phyloP scores from a whole-genome alignment of 768 basidiomycete species.

The Mycena latifolia region DNA sequence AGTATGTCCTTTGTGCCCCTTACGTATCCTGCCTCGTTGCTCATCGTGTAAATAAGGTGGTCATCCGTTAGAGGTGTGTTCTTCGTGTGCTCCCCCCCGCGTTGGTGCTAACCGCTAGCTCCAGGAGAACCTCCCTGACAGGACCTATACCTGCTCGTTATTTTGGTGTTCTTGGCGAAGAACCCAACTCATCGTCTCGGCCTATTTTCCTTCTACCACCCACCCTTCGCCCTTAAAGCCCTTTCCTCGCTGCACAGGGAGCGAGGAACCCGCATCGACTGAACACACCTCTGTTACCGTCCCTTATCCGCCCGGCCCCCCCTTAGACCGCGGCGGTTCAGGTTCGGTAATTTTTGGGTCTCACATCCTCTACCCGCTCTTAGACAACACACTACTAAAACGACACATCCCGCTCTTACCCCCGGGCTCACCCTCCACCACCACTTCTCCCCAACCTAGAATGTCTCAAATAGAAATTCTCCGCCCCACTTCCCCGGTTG shows the following conservation, averaged over 20 bases:
- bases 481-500: conserved; percentile 39
- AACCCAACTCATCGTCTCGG: conserved; percentile 8
- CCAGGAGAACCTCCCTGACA: conserved; percentile 88
- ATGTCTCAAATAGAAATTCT: conserved; percentile 56
- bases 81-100: conserved; percentile 17
- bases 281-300: conserved; percentile 60
- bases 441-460: conserved; percentile 35
- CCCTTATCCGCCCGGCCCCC: conserved; percentile 54
- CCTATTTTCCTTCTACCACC: background rate
- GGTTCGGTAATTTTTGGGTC: conserved; percentile 58
- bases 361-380: conserved; percentile 39
- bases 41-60: conserved; percentile 64
- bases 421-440: conserved; percentile 15
- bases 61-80: conserved; percentile 81
- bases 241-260: conserved; percentile 60
- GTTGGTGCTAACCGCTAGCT: conserved; percentile 37
- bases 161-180: background rate
- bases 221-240: conserved; percentile 40
- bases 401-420: too few species aligned
- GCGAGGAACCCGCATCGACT: conserved; percentile 63
- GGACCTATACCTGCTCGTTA: conserved; percentile 35
- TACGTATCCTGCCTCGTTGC: conserved; percentile 29
- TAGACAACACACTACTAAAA: too few species aligned
- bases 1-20: conserved; percentile 71
- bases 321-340: conserved; percentile 66